Evolutionary conservation across 2,329 filamentous ascomycete species (phyloP).

Genomic region (Cladosporium halotolerans): DNA sequence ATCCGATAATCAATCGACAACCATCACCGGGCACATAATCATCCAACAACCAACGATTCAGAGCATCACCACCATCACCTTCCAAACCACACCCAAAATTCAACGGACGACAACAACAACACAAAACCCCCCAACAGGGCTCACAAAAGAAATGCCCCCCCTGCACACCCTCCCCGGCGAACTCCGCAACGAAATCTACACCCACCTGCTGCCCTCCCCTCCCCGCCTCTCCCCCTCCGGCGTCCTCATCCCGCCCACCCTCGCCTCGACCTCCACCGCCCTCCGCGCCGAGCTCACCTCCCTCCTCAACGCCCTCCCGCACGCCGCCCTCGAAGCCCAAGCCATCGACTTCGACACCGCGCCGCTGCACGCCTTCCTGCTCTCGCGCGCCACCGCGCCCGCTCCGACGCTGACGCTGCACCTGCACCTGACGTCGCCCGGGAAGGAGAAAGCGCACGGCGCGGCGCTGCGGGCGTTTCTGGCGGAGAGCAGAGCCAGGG

Average conservation of each 20-base stretch:
- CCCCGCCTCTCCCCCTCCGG: conserved; percentile 2
- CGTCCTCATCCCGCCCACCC: conserved; percentile 1
- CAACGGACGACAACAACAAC: neutral
- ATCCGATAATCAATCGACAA: neutral
- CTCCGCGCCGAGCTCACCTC: conserved; percentile 6
- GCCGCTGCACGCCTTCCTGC: conserved; percentile 6
- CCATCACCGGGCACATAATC: neutral
- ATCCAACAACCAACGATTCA: too few relatives aligned
- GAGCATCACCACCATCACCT: neutral
- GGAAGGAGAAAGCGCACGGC: neutral
- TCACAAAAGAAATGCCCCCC: neutral
- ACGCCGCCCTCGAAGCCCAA: neutral
- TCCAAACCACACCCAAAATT: neutral
- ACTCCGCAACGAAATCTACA: conserved; percentile 8
- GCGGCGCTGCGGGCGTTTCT: conserved; percentile 1
- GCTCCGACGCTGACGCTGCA: neutral
- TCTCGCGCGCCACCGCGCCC: neutral
- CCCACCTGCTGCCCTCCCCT: neutral
- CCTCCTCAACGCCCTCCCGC: neutral
- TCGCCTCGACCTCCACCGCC: conserved; percentile 4
- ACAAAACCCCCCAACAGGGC: neutral
- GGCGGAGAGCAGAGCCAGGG: neutral
- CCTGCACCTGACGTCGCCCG: neutral
- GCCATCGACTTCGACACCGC: conserved; percentile 6
- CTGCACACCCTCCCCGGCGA: conserved; percentile 7